phyloP scores from a whole-genome alignment of 2,329 filamentous ascomycete species.

The Gliomastix tumulicola region DNA sequence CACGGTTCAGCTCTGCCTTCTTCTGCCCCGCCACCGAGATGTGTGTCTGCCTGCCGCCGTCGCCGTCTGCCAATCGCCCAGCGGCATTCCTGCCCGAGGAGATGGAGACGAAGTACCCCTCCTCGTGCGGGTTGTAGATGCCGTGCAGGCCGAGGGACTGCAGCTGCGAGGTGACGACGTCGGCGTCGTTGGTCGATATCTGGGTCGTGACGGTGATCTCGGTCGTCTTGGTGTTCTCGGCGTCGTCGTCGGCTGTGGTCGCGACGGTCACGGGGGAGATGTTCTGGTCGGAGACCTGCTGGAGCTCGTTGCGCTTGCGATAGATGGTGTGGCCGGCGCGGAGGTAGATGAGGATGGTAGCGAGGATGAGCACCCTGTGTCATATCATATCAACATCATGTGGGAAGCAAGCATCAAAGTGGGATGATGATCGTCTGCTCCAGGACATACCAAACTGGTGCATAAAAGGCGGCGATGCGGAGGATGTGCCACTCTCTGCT shows the following conservation, averaged over 20 bases:
- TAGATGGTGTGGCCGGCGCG: conserved; percentile 62
- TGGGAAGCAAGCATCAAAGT: no score
- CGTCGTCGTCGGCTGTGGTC: no score
- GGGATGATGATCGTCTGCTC: no score
- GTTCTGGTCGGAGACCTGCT: conserved; percentile 17
- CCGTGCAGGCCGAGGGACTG: no score
- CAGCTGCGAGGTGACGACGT: not conserved
- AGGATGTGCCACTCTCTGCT: conserved; percentile 60
- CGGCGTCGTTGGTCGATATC: not conserved
- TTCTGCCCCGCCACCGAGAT: no score
- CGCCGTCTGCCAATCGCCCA: no score
- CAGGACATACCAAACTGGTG: conserved; percentile 47
- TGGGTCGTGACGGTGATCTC: conserved; percentile 2
- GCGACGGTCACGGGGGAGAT: not conserved
- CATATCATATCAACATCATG: conserved; percentile 13
- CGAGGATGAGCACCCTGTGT: conserved; percentile 49
- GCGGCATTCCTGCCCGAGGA: no score
- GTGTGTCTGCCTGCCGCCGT: no score
- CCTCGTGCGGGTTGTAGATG: no score
- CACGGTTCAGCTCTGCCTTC: conserved; percentile 25
- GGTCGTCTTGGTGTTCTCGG: conserved; percentile 1
- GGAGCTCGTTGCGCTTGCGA: conserved; percentile 56
- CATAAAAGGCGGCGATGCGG: conserved; percentile 66
- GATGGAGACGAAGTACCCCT: no score
- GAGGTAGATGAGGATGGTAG: conserved; percentile 60